Base-by-base conservation (phyloP, 1,284 basidiomycete species). In the Caloboletus firmus region DNA sequence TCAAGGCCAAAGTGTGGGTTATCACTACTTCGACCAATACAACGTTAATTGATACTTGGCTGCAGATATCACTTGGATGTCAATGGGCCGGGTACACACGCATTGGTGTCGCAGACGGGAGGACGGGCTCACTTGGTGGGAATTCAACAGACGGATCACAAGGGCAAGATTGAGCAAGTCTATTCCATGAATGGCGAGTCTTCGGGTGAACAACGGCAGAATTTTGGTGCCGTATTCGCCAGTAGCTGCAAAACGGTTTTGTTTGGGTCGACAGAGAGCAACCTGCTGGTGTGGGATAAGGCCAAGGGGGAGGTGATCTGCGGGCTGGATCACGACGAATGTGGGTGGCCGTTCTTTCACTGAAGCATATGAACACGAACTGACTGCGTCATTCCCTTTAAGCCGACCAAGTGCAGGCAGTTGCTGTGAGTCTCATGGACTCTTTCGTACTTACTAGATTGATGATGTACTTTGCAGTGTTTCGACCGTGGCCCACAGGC, bases 251-350 rank as follows among this genome's bases (percentile, higher is more conserved):
- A 79, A 59, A 73, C 74, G 13, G 75, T 87, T 15, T 59, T 87
- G 51, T 85, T 79, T 61, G 85, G 83, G 17, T 70, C 64, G 22
- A 67, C 76, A 18, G 78, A 81, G 17, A 76, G 76, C 17, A 82
- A 76, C 64, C 72, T 80, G 22, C 69, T 85, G 37, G 78, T 83
- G 36, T 87, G 85, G 85, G 82, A 87, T 60, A 75, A 73, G 61
- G 72, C 70, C 61, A 80, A 74, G 51, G 78, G 75, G 13, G 70
- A 70, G 5, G 67, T 84, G 35, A 72, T 82, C 15, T 81, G 79
- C 64, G 84, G 79, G 32, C 61, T 87, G 59, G 79, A 83, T 58
- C 81, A 84, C 58, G 75, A 75, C 11, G 79, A 82, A 63, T 78
- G 84, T 84, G 60, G 53, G 74, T 64, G 18, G 41, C n/a, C 6